Conservation (phyloP, 768 basidiomycete genomes). For the Mycena venus region DNA sequence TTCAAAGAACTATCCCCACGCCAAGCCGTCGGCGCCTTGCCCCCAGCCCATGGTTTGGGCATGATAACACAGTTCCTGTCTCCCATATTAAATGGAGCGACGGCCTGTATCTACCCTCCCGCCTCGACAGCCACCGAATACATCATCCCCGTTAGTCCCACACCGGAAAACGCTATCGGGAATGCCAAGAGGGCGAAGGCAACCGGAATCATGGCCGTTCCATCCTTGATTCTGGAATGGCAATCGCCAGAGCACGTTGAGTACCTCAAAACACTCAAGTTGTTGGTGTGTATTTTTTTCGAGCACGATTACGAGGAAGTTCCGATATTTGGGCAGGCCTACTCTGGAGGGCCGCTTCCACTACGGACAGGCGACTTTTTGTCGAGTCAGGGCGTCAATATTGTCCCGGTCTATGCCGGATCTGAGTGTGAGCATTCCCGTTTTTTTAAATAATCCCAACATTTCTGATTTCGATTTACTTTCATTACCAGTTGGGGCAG, state of each 20-base stretch:
- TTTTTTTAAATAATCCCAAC: not conserved
- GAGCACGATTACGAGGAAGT: slow-evolving; percentile 34
- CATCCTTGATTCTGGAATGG: slow-evolving; percentile 57
- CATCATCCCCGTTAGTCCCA: slow-evolving; percentile 50
- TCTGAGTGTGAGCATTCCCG: slow-evolving; percentile 45
- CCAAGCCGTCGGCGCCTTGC: slow-evolving; percentile 38
- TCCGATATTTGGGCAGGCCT: slow-evolving; percentile 45
- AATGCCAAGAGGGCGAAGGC: slow-evolving; percentile 44
- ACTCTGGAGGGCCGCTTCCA: slow-evolving; percentile 51
- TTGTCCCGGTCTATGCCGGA: slow-evolving; percentile 49
- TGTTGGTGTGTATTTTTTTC: slow-evolving; percentile 39
- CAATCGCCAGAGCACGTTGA: slow-evolving; percentile 43
- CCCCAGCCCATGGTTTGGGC: slow-evolving; percentile 56
- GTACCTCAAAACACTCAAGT: slow-evolving; percentile 40
- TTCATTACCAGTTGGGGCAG: not conserved
- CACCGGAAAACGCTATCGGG: slow-evolving; percentile 54
- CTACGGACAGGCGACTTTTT: slow-evolving; percentile 50
- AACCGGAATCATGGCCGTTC: slow-evolving; percentile 49
- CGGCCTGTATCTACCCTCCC: slow-evolving; percentile 50
- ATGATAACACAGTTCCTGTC: slow-evolving; percentile 44
- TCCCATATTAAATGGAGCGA: slow-evolving; percentile 41
- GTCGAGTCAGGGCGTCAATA: slow-evolving; percentile 47
- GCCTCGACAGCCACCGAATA: slow-evolving; percentile 32
- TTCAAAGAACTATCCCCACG: not conserved
- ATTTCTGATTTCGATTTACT: not conserved